A percentile compares a stretch with the other conserved stretches of the same genome.
Evolutionary conservation across 805 yeast species (phyloP).

Genomic region (Lachancea dasiensis): DNA sequence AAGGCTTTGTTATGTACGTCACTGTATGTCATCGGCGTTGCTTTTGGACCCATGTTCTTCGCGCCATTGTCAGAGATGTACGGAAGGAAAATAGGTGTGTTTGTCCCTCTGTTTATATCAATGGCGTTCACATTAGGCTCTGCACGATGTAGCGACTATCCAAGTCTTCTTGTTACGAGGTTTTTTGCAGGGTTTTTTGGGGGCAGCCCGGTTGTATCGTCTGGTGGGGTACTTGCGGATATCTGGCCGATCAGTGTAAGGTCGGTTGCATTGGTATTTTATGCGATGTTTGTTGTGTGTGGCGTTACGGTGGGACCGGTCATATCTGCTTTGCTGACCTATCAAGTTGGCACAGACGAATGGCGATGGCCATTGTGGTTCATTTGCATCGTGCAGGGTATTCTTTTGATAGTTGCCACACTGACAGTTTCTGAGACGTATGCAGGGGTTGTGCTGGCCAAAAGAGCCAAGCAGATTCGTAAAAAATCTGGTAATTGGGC

Average conservation of each 20-base stretch:
- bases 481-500: constrained; percentile 9
- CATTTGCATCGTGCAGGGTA: constrained; percentile 1
- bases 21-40: constrained; percentile 54
- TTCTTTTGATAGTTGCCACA: constrained; percentile 11
- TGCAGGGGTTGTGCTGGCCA: constrained; percentile 47
- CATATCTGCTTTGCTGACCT: constrained; percentile 1
- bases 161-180: constrained; percentile 1
- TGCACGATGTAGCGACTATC: constrained; percentile 1
- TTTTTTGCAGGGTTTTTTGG: constrained; percentile 2
- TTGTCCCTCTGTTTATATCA: constrained; percentile 45
- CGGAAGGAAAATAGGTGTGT: constrained; percentile 50
- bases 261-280: constrained; percentile 3
- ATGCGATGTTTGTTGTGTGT: constrained; percentile 1
- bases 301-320: constrained; percentile 2
- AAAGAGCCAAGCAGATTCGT: constrained; percentile 50
- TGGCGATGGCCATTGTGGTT: constrained; percentile 3
- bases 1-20: constrained; percentile 20
- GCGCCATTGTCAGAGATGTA: constrained; percentile 62
- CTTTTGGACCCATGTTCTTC: constrained; percentile 45
- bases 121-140: constrained; percentile 2
- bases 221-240: constrained; percentile 3
- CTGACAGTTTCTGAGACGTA: constrained; percentile 57
- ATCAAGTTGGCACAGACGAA: constrained; percentile 1
- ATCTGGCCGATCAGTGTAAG: constrained; percentile 1
- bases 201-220: constrained; percentile 1